These are phyloP conservation scores for Lenwebbia sp. DNA, from an alignment of 345 rosid species.

Conservation along the genomic window DNA sequence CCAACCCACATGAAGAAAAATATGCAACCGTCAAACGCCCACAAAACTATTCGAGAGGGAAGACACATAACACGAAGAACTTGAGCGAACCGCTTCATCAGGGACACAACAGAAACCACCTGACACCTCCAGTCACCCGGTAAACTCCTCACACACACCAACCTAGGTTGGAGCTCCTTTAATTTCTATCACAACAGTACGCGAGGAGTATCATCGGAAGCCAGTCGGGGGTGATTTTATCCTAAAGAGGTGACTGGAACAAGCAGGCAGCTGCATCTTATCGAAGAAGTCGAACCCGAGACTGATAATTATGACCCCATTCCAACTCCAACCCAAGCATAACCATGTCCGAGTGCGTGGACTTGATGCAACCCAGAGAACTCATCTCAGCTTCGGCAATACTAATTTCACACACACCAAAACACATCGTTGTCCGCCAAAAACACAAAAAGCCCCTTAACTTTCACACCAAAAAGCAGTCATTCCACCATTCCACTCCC, in stretches of 20 bases:
- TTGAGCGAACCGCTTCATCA: background rate
- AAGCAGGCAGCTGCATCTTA: background rate
- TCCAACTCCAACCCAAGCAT: background rate
- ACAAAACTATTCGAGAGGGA: background rate
- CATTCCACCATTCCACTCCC: background rate
- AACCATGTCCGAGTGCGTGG: background rate
- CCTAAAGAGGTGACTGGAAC: background rate
- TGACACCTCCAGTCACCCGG: background rate
- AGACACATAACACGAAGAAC: background rate
- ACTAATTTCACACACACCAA: background rate
- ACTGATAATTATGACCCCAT: background rate
- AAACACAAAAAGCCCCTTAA: background rate
- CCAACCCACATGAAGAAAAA: background rate
- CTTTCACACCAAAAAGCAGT: background rate
- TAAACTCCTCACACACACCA: background rate
- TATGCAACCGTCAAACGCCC: fast-evolving
- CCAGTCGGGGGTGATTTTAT: background rate
- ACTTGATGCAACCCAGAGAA: background rate
- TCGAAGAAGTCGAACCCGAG: background rate
- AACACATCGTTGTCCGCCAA: background rate
- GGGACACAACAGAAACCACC: background rate
- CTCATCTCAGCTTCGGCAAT: background rate
- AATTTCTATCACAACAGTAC: background rate
- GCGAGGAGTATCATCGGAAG: background rate
- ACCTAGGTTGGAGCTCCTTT: background rate